phyloP scores from a whole-genome alignment of 192 early-diverging fungal species.

The Gonapodya sp. region DNA sequence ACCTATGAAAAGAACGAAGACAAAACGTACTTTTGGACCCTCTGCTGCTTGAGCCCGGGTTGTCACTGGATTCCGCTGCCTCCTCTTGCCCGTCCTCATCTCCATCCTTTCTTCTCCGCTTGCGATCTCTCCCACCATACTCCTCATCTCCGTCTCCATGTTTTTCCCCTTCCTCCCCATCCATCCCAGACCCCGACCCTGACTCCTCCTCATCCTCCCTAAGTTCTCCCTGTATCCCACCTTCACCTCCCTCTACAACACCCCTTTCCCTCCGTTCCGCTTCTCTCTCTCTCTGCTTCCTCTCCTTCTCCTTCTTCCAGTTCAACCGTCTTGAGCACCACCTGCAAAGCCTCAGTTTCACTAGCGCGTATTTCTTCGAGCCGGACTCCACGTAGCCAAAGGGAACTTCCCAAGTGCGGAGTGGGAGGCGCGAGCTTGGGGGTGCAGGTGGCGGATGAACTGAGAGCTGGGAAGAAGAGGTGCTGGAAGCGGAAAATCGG shows the following conservation, averaged over 20 bases:
- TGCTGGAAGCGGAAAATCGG: slow-evolving; percentile 1
- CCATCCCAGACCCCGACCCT: slow-evolving; percentile 14
- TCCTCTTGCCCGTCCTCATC: slow-evolving; percentile 7
- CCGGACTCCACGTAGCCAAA: slow-evolving; percentile 69
- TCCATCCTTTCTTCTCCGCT: slow-evolving; percentile 10
- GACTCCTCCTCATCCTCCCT: slow-evolving; percentile 19
- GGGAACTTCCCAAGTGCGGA: slow-evolving; percentile 79
- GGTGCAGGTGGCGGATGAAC: slow-evolving; percentile 15
- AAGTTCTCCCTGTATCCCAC: background rate
- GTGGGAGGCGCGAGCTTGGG: too few relatives aligned
- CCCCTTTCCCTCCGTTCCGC: slow-evolving; percentile 13
- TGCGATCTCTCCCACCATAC: slow-evolving; percentile 14
- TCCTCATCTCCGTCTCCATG: slow-evolving; percentile 14
- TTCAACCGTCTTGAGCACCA: slow-evolving; percentile 62
- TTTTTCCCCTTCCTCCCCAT: slow-evolving; percentile 17
- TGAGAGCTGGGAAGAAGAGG: too few relatives aligned
- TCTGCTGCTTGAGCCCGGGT: background rate
- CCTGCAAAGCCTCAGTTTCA: slow-evolving; percentile 67
- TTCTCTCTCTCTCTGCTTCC: slow-evolving; percentile 19
- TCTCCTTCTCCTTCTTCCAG: slow-evolving; percentile 50
- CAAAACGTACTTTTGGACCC: background rate
- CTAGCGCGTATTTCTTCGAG: slow-evolving; percentile 66
- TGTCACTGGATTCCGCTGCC: slow-evolving; percentile 1
- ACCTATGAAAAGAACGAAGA: background rate
- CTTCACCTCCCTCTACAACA: background rate